These are phyloP conservation scores for Colletotrichum incanum DNA, from an alignment of 2,329 filamentous ascomycete species.

Conservation along the genomic window DNA sequence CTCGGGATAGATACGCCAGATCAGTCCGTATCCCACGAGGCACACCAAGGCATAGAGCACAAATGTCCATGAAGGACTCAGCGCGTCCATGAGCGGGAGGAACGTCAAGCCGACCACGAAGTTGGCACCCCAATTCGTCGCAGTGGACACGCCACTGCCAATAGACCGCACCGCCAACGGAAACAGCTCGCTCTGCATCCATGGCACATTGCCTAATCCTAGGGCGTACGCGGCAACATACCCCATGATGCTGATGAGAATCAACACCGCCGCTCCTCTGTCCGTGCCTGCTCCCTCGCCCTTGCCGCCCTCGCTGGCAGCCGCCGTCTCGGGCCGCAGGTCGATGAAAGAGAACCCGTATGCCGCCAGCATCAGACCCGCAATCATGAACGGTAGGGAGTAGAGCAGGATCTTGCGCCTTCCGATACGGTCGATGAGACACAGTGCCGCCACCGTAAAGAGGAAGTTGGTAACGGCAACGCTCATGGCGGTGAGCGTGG, in stretches of 20 bases:
- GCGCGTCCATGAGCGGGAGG: conserved; percentile 84
- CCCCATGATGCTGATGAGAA: conserved; percentile 83
- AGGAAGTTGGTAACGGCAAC: conserved; percentile 88
- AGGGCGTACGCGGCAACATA: conserved; percentile 91
- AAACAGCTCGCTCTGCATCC: conserved; percentile 96
- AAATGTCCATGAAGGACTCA: conserved; percentile 86
- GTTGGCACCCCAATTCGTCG: conserved; percentile 90
- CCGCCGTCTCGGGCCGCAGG: conserved; percentile 52
- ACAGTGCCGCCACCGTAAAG: conserved; percentile 82
- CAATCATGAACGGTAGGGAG: conserved; percentile 87
- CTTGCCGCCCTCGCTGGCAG: conserved; percentile 44
- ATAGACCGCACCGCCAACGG: conserved; percentile 81
- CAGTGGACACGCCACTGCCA: conserved; percentile 81
- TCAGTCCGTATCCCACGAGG: conserved; percentile 73
- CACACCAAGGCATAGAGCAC: conserved; percentile 84
- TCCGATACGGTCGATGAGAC: conserved; percentile 85
- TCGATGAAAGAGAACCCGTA: conserved; percentile 79
- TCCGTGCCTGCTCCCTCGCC: conserved; percentile 43
- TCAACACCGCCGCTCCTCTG: conserved; percentile 64
- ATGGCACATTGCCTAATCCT: conserved; percentile 92
- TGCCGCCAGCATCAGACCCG: conserved; percentile 80
- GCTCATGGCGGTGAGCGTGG: conserved; percentile 84
- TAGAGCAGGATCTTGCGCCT: conserved; percentile 84
- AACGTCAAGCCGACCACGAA: conserved; percentile 91
- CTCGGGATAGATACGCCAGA: conserved; percentile 88